Base-by-base conservation (phyloP, 129 eudicot genomes). In the Flaveria bidentis region DNA sequence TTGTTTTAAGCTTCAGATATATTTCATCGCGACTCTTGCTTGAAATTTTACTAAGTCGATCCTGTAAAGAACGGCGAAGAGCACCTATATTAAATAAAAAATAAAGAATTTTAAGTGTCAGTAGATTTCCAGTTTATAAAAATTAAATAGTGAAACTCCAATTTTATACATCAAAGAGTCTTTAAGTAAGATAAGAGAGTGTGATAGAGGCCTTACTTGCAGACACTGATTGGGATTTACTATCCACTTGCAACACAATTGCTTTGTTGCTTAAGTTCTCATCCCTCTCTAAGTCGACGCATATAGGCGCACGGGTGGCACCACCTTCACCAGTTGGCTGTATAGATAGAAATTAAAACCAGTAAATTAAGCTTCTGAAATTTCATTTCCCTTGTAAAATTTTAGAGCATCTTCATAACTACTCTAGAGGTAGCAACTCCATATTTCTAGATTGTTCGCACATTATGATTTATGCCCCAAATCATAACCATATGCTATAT, bases 301-400 rank as follows among this genome's bases (percentile, higher is more conserved):
- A 84, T 72, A 94, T 94, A 28, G 99, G 97, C 51, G 99, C 94
- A 60, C 99, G 96, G 57, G 99, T 94, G 28, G 99, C 99, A 71
- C 99, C 97, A 80, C 91, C 93, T 91, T 94, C 99, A 72, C 99
- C 99, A 66, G 99, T 94, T 72, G 99, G 99, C 99, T 94, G 88
- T 60, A 67, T 12, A 74, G 9, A 66, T 15, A 74, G 26, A 67
- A 47, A 55, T 67, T 67, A 55, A n/a, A 56, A 33, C 63, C 33
- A 15, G 80, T 51, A 76, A 17, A 28, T 20, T 36, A 78, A 78
- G 45, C 51, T 30, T 2, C 69, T 57, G 17, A 10, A 26, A 47
- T 49, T 52, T 14, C 66, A 67, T 20, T 68, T 55, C 67, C 80
- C 44, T 28, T 13, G 8, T 11, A 20, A 60, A 23, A 63, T 10